Evolutionary conservation across 257 asterid species (phyloP).

Genomic region (Striga asiatica): DNA sequence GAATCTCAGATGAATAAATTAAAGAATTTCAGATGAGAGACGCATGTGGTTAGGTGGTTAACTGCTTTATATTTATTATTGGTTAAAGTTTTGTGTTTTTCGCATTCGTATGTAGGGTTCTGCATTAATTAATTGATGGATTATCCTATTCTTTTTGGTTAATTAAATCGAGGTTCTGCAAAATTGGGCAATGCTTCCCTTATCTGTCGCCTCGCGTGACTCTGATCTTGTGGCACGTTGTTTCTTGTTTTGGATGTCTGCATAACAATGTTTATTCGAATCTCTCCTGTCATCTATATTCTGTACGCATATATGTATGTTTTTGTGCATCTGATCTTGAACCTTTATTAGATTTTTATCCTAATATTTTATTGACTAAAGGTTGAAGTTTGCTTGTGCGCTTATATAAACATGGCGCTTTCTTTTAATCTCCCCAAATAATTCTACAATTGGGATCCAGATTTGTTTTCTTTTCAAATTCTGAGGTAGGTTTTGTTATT

Average conservation of each 20-base stretch:
- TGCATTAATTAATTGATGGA: conserved; percentile 12
- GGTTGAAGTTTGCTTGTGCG: conserved; percentile 18
- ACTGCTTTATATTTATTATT: no score
- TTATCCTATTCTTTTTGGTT: conserved; percentile 11
- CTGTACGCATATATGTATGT: conserved; percentile 19
- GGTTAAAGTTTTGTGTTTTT: conserved; percentile 8
- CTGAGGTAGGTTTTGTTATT: conserved; percentile 33
- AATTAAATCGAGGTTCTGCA: conserved; percentile 17
- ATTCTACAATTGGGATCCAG: conserved; percentile 35
- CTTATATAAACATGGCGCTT: conserved; percentile 16
- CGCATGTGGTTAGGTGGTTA: conserved; percentile 48
- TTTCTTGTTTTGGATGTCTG: conserved; percentile 25
- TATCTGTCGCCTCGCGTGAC: conserved; percentile 49
- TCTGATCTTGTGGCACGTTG: conserved; percentile 50
- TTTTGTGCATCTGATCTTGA: conserved; percentile 28
- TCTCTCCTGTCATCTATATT: conserved; percentile 12
- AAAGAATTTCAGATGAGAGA: conserved; percentile 21
- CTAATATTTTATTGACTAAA: conserved; percentile 12
- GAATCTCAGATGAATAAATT: no score
- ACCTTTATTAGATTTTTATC: no score
- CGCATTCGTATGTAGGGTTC: background rate
- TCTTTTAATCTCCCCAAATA: conserved; percentile 22
- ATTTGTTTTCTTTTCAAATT: conserved; percentile 21
- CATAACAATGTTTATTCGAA: conserved; percentile 25
- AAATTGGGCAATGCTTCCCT: conserved; percentile 16